Percentiles rank a stretch among this genome's conserved stretches.
Conservation (phyloP, 495 filamentous ascomycete species). For the Melanomma pulvis-pyrius region DNA sequence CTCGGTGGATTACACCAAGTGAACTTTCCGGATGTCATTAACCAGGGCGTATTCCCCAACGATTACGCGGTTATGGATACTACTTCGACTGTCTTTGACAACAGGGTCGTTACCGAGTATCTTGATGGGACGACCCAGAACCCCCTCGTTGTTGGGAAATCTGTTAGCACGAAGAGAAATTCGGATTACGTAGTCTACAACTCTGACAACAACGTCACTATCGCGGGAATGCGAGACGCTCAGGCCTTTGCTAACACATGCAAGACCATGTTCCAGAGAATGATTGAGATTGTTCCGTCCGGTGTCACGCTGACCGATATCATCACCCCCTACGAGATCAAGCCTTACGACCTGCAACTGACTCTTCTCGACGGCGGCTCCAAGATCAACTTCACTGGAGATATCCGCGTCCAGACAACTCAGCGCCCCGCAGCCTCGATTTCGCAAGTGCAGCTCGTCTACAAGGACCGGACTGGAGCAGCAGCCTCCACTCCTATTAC, state of each 20-base stretch:
- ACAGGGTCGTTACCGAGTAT: conserved; percentile 60
- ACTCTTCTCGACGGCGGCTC: conserved; percentile 45
- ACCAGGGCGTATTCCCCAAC: conserved; percentile 50
- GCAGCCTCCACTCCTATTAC: conserved; percentile 49
- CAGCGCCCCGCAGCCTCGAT: conserved; percentile 35
- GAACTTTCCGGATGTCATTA: conserved; percentile 59
- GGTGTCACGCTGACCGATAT: conserved; percentile 55
- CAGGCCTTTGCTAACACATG: conserved; percentile 53
- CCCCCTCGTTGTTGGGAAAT: conserved; percentile 55
- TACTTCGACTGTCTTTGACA: conserved; percentile 54
- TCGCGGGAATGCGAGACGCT: conserved; percentile 52
- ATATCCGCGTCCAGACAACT: conserved; percentile 50
- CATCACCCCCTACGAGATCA: conserved; percentile 61
- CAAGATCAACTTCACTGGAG: conserved; percentile 45
- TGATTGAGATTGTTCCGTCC: conserved; percentile 64
- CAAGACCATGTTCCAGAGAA: conserved; percentile 55
- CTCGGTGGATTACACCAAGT: conserved; percentile 62
- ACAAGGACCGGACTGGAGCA: conserved; percentile 45
- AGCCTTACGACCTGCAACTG: conserved; percentile 55
- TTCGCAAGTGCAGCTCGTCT: conserved; percentile 44
- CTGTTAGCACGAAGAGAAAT: conserved; percentile 46
- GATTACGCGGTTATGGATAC: conserved; percentile 55
- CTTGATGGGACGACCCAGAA: conserved; percentile 53
- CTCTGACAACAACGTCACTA: conserved; percentile 59
- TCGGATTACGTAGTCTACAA: conserved; percentile 62